Conservation (phyloP, 2,329 filamentous ascomycete species). For the Verticillium tricorpus region DNA sequence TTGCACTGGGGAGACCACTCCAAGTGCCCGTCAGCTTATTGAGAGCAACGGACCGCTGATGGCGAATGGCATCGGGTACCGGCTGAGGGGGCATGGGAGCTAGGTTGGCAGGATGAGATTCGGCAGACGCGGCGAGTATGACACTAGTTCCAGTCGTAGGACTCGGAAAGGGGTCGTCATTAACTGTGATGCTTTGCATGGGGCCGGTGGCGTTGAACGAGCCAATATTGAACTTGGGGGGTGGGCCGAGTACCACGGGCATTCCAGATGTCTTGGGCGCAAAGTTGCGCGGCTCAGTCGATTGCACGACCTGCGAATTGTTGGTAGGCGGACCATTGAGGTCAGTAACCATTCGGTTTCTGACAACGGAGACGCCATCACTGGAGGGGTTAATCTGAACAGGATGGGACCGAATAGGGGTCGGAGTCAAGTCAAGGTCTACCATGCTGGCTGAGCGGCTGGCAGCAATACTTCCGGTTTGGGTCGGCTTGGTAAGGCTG, state of each 20-base stretch:
- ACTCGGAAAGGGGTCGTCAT: background rate
- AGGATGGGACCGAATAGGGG: background rate
- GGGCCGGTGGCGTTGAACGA: background rate
- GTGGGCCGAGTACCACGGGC: background rate
- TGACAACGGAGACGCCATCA: too few species aligned
- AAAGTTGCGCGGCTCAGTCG: background rate
- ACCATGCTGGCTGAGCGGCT: background rate
- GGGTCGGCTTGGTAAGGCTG: background rate
- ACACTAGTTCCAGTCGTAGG: background rate
- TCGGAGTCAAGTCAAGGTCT: background rate
- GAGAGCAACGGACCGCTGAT: background rate
- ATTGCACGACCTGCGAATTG: background rate
- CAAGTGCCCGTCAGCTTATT: background rate
- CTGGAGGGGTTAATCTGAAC: background rate
- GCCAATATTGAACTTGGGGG: background rate
- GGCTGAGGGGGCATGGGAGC: background rate
- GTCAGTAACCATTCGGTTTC: background rate
- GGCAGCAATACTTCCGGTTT: background rate
- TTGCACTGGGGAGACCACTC: slow-evolving; percentile 26
- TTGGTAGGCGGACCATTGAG: background rate
- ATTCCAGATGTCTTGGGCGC: background rate
- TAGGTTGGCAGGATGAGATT: background rate
- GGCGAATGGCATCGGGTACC: background rate
- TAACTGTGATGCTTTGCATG: too few species aligned
- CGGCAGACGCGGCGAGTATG: background rate